phyloP scores from a whole-genome alignment of 179 eudicot species.

The Amaranthus tricolor region DNA sequence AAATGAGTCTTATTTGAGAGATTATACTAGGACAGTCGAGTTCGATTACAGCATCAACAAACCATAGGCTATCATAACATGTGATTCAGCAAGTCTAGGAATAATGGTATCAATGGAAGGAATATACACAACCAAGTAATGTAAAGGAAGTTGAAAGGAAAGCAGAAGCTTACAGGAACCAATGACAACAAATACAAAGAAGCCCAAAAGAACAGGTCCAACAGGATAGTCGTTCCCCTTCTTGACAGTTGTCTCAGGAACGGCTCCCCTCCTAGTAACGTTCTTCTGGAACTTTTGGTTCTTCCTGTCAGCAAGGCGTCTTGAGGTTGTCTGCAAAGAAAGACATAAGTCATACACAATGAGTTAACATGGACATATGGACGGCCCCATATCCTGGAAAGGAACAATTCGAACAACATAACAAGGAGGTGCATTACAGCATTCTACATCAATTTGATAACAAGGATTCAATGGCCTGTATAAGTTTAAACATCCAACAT shows the following conservation, averaged over 20 bases:
- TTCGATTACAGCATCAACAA: not conserved
- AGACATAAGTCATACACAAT: not conserved
- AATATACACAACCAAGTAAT: not conserved
- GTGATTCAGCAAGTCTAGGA: not conserved
- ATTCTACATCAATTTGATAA: not conserved
- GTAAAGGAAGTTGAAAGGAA: not conserved
- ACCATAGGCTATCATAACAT: not conserved
- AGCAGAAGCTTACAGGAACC: conserved; percentile 67
- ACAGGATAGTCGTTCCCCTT: conserved; percentile 58
- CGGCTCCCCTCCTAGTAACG: conserved; percentile 66
- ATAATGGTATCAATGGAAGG: not conserved
- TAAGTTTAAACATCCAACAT: not conserved
- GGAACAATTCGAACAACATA: not conserved
- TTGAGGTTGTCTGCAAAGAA: conserved; percentile 70
- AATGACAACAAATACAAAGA: conserved; percentile 65
- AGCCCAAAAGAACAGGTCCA: conserved; percentile 56
- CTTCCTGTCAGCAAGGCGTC: conserved; percentile 82
- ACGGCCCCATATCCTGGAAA: no score
- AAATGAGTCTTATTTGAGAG: no score
- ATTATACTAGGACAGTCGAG: not conserved
- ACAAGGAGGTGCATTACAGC: not conserved
- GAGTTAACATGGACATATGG: not conserved
- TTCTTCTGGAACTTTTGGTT: conserved; percentile 84
- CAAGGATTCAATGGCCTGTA: not conserved
- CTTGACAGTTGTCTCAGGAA: conserved; percentile 71